These are phyloP conservation scores for Penicillium nucicola DNA, from an alignment of 495 filamentous ascomycete genomes.

Conservation along the genomic window DNA sequence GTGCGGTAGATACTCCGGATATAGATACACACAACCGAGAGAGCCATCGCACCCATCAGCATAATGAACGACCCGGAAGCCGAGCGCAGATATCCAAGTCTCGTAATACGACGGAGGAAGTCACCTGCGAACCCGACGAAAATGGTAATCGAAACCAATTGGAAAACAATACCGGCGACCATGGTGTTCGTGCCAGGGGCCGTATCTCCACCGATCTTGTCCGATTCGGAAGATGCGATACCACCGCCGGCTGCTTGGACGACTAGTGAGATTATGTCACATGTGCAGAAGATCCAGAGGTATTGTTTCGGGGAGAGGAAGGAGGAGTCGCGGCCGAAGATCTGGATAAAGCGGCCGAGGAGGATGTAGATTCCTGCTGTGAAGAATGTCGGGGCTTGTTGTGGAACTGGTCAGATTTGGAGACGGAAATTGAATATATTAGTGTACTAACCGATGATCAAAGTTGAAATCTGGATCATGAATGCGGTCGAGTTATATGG, in stretches of 20 bases:
- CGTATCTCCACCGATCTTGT: constrained; percentile 38
- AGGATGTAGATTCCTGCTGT: constrained; percentile 59
- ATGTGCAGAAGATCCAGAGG: constrained; percentile 53
- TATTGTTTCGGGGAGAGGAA: constrained; percentile 45
- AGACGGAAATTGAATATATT: no score
- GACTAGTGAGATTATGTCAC: constrained; percentile 52
- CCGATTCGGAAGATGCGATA: constrained; percentile 40
- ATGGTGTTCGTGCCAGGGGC: constrained; percentile 52
- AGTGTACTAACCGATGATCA: constrained; percentile 53
- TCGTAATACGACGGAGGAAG: constrained; percentile 36
- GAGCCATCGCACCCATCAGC: constrained; percentile 33
- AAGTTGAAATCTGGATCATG: constrained; percentile 56
- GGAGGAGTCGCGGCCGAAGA: constrained; percentile 47
- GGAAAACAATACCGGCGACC: constrained; percentile 57
- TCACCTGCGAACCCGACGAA: constrained; percentile 43
- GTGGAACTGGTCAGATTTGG: neutral
- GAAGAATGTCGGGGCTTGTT: constrained; percentile 50
- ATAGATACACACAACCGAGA: constrained; percentile 46
- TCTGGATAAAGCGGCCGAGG: constrained; percentile 50
- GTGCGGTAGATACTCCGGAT: constrained; percentile 54
- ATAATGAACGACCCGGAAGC: constrained; percentile 15
- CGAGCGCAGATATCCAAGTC: constrained; percentile 14
- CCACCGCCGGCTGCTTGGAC: constrained; percentile 56
- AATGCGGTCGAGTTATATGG: constrained; percentile 37
- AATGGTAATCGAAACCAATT: constrained; percentile 49